Percentiles rank a stretch among this genome's conserved stretches.
Evolutionary conservation across 148 eudicot species (phyloP).

Genomic region (Chenopodium quinoa): DNA sequence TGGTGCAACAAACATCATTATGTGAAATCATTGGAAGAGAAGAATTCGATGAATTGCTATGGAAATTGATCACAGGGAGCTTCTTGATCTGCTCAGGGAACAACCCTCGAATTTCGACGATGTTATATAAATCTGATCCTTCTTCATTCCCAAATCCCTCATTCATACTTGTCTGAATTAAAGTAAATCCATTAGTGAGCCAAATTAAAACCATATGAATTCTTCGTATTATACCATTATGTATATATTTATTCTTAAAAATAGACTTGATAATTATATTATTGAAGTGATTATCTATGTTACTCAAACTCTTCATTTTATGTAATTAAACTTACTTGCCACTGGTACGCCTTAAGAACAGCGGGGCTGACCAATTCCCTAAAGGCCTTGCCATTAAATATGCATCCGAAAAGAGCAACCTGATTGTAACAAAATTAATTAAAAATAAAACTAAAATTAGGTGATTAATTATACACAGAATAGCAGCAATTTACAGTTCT

Average conservation of each 20-base stretch:
- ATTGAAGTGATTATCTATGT: too few species aligned
- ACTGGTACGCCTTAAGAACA: conserved; percentile 72
- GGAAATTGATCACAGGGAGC: conserved; percentile 29
- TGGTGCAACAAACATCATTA: conserved; percentile 28
- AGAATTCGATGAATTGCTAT: conserved; percentile 10
- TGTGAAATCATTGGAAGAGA: neutral
- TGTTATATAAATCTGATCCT: conserved; percentile 31
- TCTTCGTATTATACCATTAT: too few species aligned
- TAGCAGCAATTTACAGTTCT: neutral
- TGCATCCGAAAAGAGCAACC: conserved; percentile 44
- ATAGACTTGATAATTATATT: too few species aligned
- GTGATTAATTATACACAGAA: neutral
- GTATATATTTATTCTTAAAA: too few species aligned
- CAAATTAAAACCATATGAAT: neutral
- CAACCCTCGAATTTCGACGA: conserved; percentile 37
- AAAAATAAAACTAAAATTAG: neutral
- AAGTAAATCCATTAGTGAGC: neutral
- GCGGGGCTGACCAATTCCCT: conserved; percentile 92
- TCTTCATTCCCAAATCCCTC: conserved; percentile 18
- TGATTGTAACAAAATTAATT: conserved; percentile 25
- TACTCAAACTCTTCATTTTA: too few species aligned
- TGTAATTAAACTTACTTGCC: conserved; percentile 36
- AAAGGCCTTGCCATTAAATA: conserved; percentile 67
- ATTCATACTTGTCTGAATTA: conserved; percentile 27
- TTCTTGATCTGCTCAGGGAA: conserved; percentile 26